These are phyloP conservation scores for Ophiocytium majus DNA, from an alignment of 352 stramenopile genomes.

Conservation along the genomic window DNA sequence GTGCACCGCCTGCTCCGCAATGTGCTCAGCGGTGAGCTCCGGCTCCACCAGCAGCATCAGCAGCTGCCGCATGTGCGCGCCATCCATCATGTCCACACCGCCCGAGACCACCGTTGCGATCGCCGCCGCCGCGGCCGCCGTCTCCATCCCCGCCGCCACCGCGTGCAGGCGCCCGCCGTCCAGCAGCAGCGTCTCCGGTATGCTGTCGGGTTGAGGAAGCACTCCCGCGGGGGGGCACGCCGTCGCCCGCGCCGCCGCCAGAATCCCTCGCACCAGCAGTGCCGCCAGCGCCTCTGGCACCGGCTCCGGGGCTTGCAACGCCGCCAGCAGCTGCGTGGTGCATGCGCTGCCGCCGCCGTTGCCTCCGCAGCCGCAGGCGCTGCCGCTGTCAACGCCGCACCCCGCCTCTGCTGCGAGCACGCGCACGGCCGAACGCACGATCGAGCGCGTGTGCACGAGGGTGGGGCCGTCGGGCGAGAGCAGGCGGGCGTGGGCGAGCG, in stretches of 20 bases:
- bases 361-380: too few relatives aligned
- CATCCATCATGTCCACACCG: too few relatives aligned
- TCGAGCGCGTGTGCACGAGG: too few relatives aligned
- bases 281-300: neutral
- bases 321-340: neutral
- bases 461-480: neutral
- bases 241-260: neutral
- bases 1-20: neutral
- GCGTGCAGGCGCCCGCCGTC: neutral
- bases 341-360: too few relatives aligned
- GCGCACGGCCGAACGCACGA: too few relatives aligned
- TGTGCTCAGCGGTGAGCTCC: neutral
- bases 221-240: neutral
- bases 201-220: too few relatives aligned
- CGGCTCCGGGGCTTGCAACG: neutral
- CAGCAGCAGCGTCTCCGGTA: neutral
- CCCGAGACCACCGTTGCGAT: neutral
- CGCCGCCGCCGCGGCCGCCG: too few relatives aligned
- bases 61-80: neutral
- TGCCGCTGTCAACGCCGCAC: too few relatives aligned
- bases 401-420: too few relatives aligned
- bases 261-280: neutral
- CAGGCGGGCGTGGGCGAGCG: neutral
- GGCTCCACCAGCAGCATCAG: neutral
- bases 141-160: neutral